Base-by-base conservation (phyloP, 2,329 filamentous ascomycete genomes). In the Sporothrix brasiliensis region DNA sequence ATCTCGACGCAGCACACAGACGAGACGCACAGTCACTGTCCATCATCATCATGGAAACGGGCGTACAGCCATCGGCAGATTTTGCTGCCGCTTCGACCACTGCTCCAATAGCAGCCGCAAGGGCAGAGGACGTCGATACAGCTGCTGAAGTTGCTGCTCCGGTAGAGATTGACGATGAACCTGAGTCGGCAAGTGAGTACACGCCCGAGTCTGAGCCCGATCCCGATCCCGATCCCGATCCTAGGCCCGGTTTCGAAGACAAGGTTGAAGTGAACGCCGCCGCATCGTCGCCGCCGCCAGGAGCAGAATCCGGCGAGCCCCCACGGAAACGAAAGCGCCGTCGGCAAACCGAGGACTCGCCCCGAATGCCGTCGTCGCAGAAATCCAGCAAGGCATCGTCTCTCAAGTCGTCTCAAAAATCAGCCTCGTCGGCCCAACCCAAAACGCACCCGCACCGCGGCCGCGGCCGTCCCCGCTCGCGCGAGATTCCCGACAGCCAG, bases 401-500 rank as follows among this genome's bases (percentile, higher is more conserved):
- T 14, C 41, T 24, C 58, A 24, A 49, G n/a, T 24, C 58, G 2
- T 30, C 44, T 13, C 61, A 47, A 47, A 63, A 24, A 11, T 13
- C 56, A 16, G 19, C 56, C 19, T 41, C 30, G 16, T 41, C 56
- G 27, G 3, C 7, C 54, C 30, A 58, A 19, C 10, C 58, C 39
- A 63, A 47, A 14, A 2, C 24, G 24, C 24, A 24, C n/a, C 41
- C n/a, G 58, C 24, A 24, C 39, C 58, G 58, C 6, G 27, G 19
- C 14, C 39, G 58, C 41, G 21, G 58, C 58, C 58, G 58, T 3
- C 56, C 3, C 2, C 39, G 58, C 21, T 19, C 58, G 2, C 47
- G 47, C 19, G 66, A 68, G 41, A 56, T 71, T 5, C 66, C 71
- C 27, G 61, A 70, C 30, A 70, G 69, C 44, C 52, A 70, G 27